A percentile compares a stretch with the other conserved stretches of the same genome.
These are phyloP conservation scores for Cladosporium sp. DNA, from an alignment of 2,329 filamentous ascomycete species.

Conservation along the genomic window DNA sequence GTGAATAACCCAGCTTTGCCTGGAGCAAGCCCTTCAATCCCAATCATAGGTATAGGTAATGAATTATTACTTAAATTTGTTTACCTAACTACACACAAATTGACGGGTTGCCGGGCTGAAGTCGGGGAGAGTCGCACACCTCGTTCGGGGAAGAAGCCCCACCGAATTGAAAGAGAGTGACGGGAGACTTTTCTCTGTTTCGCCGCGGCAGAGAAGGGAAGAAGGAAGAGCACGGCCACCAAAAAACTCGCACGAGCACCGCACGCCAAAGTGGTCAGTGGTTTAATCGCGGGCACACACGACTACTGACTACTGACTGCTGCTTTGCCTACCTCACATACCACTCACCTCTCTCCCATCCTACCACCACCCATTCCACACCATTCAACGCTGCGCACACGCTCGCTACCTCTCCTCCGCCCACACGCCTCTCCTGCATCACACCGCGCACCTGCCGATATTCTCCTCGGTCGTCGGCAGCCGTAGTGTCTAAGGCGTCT, in stretches of 20 bases:
- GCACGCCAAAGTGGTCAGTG: constrained; percentile 2
- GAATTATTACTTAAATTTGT: background rate
- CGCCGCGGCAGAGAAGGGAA: background rate
- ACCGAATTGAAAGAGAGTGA: background rate
- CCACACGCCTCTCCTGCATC: background rate
- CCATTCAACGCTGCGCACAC: background rate
- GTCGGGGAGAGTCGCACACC: background rate
- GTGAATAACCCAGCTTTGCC: too few species aligned
- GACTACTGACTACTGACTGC: background rate
- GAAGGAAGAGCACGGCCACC: constrained; percentile 9
- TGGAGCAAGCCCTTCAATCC: too few species aligned
- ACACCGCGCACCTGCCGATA: constrained; percentile 11
- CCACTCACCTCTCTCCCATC: too few species aligned
- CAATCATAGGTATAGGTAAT: background rate
- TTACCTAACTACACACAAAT: background rate
- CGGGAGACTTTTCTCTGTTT: background rate
- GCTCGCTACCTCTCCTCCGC: background rate
- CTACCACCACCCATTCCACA: too few species aligned
- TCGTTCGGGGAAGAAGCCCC: background rate
- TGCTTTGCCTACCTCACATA: too few species aligned
- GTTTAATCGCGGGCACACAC: constrained; percentile 12
- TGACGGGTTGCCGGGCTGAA: background rate
- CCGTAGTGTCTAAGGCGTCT: constrained; percentile 5
- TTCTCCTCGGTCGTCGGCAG: constrained; percentile 2
- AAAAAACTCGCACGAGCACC: constrained; percentile 6